Evolutionary conservation across 176 grass and related monocot species (phyloP).

Genomic region (Oryza brachyantha): DNA sequence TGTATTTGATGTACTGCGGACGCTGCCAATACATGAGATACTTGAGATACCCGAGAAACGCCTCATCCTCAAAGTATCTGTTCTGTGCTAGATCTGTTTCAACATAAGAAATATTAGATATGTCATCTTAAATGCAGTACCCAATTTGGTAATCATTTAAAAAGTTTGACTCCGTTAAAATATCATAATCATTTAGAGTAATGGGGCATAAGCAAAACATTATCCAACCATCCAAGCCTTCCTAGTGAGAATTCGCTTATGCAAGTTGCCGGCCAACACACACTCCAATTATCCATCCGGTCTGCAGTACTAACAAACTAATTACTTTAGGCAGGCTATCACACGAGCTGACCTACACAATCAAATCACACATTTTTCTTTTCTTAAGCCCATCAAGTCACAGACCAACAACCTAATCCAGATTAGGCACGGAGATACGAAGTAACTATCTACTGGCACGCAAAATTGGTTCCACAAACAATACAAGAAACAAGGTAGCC

Average conservation of each 20-base stretch:
- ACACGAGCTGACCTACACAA: not conserved
- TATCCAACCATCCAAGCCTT: not conserved
- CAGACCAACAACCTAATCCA: not conserved
- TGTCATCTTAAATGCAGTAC: not conserved
- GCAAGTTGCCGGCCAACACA: not conserved
- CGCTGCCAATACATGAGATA: constrained; percentile 93
- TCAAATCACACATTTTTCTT: not conserved
- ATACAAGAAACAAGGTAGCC: not conserved
- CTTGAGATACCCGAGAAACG: constrained; percentile 88
- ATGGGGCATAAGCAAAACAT: not conserved
- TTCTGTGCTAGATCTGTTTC: constrained; percentile 89
- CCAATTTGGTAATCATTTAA: not conserved
- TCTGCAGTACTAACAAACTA: not conserved
- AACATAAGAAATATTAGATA: constrained; percentile 20
- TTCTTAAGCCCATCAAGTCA: not conserved
- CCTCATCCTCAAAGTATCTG: constrained; percentile 92
- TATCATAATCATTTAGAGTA: not conserved
- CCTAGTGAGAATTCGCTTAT: not conserved
- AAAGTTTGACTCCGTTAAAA: not conserved
- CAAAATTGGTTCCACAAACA: not conserved
- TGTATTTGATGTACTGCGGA: constrained; percentile 90
- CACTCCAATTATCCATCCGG: not conserved
- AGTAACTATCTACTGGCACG: no score
- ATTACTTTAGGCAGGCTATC: not conserved
- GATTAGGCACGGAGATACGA: not conserved